Evolutionary conservation across 2,329 filamentous ascomycete genomes (phyloP).

Genomic region (Falciphora oryzae): DNA sequence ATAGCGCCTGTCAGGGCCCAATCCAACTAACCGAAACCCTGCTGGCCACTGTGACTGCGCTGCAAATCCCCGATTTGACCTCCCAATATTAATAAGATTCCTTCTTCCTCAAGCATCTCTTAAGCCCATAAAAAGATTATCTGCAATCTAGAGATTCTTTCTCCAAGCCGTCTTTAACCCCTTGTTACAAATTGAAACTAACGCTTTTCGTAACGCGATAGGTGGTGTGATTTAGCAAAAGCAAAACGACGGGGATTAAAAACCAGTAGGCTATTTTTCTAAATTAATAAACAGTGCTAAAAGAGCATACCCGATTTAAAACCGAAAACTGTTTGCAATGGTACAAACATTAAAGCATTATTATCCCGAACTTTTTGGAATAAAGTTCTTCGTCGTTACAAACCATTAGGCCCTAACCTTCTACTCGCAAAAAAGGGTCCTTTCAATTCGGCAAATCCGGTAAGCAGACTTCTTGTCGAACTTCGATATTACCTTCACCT

Average conservation of each 20-base stretch:
- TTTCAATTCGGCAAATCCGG: not conserved
- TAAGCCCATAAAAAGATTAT: too few relatives aligned
- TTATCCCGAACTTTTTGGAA: not conserved
- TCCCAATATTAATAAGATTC: too few relatives aligned
- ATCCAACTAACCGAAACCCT: too few relatives aligned
- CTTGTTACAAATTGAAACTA: too few relatives aligned
- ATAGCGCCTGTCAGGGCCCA: too few relatives aligned
- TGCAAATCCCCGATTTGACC: too few relatives aligned
- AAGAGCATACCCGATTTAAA: conserved; percentile 2
- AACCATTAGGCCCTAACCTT: not conserved
- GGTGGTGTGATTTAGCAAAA: not conserved
- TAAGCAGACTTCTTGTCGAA: not conserved
- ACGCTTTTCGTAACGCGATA: not conserved
- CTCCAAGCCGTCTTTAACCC: too few relatives aligned
- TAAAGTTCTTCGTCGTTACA: not conserved
- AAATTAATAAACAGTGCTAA: not conserved
- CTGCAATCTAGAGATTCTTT: too few relatives aligned
- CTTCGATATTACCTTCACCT: not conserved
- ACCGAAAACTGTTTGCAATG: not conserved
- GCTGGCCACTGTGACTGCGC: too few relatives aligned
- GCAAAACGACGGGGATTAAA: not conserved
- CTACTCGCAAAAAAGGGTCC: not conserved
- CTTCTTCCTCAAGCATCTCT: too few relatives aligned
- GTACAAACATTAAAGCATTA: conserved; percentile 1
- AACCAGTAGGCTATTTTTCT: not conserved